Percentiles rank a stretch among this genome's conserved stretches.
These are phyloP conservation scores for Berberis thunbergii DNA, from an alignment of 164 flowering plant genomes.

Conservation along the genomic window DNA sequence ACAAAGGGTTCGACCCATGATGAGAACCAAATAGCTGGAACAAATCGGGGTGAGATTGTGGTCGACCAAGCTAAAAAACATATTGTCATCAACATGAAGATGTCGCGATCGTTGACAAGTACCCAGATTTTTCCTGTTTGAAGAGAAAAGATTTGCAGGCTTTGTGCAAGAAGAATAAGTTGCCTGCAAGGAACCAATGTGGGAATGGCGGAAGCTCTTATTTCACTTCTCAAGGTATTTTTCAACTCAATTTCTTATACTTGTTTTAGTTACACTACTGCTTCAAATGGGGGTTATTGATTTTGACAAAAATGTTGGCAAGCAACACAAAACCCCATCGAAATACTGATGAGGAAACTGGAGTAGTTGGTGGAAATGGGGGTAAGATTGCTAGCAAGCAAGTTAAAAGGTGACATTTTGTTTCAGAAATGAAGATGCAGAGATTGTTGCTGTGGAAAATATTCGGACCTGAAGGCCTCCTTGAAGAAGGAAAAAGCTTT, in stretches of 20 bases:
- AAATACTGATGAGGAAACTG: no score
- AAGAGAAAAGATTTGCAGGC: slow-evolving; percentile 49
- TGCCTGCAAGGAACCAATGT: slow-evolving; percentile 45
- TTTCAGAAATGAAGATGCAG: neutral
- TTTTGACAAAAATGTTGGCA: neutral
- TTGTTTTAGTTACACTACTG: neutral
- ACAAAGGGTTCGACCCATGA: no score
- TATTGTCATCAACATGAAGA: no score
- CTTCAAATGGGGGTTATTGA: neutral
- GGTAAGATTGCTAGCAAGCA: neutral
- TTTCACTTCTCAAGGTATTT: slow-evolving; percentile 34
- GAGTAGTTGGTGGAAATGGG: neutral
- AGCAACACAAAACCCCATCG: neutral
- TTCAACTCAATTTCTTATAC: neutral
- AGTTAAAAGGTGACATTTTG: neutral
- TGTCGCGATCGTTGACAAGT: no score
- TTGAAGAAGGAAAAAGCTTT: neutral
- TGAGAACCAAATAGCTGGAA: no score
- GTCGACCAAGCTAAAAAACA: no score
- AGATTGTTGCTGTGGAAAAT: no score
- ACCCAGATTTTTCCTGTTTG: slow-evolving; percentile 34
- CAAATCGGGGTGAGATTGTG: no score
- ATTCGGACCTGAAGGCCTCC: neutral
- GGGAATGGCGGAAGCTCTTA: slow-evolving; percentile 45
- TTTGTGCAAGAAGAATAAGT: slow-evolving; percentile 48